Percentiles rank a stretch among this genome's conserved stretches.
phyloP scores from a whole-genome alignment of 2,329 filamentous ascomycete genomes.

The Colletotrichum endophyticum region DNA sequence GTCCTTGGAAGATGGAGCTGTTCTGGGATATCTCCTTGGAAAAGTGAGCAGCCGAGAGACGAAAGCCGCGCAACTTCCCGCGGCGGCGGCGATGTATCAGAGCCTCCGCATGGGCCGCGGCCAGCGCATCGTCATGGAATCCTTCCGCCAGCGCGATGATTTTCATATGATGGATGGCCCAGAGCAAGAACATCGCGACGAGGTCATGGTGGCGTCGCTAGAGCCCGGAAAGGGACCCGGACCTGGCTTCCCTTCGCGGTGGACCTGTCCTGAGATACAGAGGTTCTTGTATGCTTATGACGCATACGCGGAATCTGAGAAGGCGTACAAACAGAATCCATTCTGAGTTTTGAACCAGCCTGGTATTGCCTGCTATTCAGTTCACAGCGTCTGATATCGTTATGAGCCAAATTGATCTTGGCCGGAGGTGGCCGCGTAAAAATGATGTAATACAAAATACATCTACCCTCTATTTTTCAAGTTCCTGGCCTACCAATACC shows the following conservation, averaged over 20 bases:
- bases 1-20: constrained; percentile 16
- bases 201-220: constrained; percentile 15
- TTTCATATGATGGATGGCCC: constrained; percentile 22
- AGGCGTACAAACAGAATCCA: constrained; percentile 26
- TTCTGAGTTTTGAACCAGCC: not conserved
- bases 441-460: not conserved
- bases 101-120: constrained; percentile 16
- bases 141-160: constrained; percentile 21
- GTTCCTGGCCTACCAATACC: not conserved
- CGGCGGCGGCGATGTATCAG: constrained; percentile 21
- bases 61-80: constrained; percentile 1
- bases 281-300: constrained; percentile 21
- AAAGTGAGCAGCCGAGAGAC: not conserved
- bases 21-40: constrained; percentile 21
- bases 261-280: constrained; percentile 23
- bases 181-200: constrained; percentile 16
- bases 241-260: constrained; percentile 21
- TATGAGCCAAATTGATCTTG: not conserved
- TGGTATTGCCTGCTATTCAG: not conserved
- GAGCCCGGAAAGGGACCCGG: not conserved
- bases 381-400: not conserved
- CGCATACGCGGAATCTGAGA: constrained; percentile 21
- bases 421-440: not conserved
- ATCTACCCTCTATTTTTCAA: not conserved
- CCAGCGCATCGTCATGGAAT: constrained; percentile 21